These are phyloP conservation scores for Avena atlantica DNA, from an alignment of 176 grass and related monocot genomes.

Conservation along the genomic window DNA sequence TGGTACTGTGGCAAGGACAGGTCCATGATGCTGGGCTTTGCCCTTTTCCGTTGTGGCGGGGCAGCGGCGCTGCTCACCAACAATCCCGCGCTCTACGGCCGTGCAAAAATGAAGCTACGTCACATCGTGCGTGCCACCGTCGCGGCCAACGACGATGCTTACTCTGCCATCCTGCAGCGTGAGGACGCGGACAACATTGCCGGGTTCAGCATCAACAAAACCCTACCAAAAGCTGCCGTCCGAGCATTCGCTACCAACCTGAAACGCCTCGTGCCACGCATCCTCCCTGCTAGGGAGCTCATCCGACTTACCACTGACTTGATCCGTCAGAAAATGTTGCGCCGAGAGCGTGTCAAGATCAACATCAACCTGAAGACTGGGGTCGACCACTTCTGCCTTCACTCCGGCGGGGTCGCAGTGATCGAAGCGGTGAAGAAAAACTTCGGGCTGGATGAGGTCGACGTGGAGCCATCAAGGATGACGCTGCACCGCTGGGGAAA, in stretches of 20 bases:
- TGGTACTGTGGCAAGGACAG: slow-evolving; percentile 57
- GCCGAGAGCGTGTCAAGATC: not conserved
- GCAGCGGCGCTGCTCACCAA: slow-evolving; percentile 53
- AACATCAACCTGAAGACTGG: slow-evolving; percentile 19
- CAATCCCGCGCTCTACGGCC: slow-evolving; percentile 18
- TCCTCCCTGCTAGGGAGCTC: slow-evolving; percentile 42
- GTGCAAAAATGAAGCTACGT: slow-evolving; percentile 51
- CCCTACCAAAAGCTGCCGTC: slow-evolving; percentile 46
- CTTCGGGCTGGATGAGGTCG: no score
- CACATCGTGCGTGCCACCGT: slow-evolving; percentile 41
- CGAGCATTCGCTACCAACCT: slow-evolving; percentile 53
- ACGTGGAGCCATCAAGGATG: no score
- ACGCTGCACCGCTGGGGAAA: no score
- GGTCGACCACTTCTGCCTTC: not conserved
- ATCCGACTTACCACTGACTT: slow-evolving; percentile 6
- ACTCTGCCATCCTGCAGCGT: slow-evolving; percentile 45
- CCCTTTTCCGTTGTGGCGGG: slow-evolving; percentile 51
- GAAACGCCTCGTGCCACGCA: slow-evolving; percentile 35
- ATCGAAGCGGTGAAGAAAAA: not conserved
- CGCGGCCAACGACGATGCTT: slow-evolving; percentile 45
- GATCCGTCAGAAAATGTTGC: not conserved
- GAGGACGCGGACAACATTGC: slow-evolving; percentile 45
- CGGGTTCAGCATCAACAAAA: slow-evolving; percentile 50
- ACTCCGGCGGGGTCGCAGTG: not conserved
- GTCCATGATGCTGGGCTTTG: slow-evolving; percentile 56